These are phyloP conservation scores for Kodamaea derodonti DNA, from an alignment of 1,139 yeast species.

Conservation along the genomic window DNA sequence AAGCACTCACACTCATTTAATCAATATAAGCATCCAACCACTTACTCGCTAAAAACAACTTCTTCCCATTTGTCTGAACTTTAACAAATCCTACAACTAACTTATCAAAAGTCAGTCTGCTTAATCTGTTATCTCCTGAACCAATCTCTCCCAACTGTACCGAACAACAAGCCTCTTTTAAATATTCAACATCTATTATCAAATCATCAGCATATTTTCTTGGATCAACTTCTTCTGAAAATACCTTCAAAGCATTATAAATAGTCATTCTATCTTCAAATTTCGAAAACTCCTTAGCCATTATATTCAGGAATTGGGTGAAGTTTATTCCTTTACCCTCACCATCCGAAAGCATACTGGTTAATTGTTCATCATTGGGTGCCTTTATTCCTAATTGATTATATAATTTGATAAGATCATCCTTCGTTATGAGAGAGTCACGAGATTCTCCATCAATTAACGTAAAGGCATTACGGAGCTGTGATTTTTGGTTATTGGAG, in stretches of 20 bases:
- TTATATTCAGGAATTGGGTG: constrained; percentile 63
- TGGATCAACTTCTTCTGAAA: constrained; percentile 35
- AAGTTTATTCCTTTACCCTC: constrained; percentile 49
- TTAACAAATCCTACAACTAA: constrained; percentile 56
- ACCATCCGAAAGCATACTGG: constrained; percentile 43
- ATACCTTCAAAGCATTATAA: constrained; percentile 58
- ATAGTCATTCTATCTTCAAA: constrained; percentile 63
- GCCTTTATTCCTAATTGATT: constrained; percentile 43
- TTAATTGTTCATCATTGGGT: constrained; percentile 42
- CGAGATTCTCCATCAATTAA: constrained; percentile 79
- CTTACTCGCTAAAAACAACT: constrained; percentile 50
- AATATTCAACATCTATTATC: constrained; percentile 45
- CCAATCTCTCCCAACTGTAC: constrained; percentile 42
- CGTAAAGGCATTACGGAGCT: constrained; percentile 47
- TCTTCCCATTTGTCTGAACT: constrained; percentile 56
- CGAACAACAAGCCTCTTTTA: constrained; percentile 50
- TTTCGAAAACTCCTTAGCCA: constrained; percentile 57
- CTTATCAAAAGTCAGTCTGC: constrained; percentile 47
- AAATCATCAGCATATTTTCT: constrained; percentile 22
- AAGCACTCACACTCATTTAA: no score
- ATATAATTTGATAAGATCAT: constrained; percentile 58
- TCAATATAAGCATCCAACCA: constrained; percentile 58
- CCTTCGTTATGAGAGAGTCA: constrained; percentile 59
- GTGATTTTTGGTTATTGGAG: constrained; percentile 39
- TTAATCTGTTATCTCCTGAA: constrained; percentile 49